Percentiles rank a stretch among this genome's conserved stretches.
These are phyloP conservation scores for Sedum album DNA, from an alignment of 164 flowering plant species.

Conservation along the genomic window DNA sequence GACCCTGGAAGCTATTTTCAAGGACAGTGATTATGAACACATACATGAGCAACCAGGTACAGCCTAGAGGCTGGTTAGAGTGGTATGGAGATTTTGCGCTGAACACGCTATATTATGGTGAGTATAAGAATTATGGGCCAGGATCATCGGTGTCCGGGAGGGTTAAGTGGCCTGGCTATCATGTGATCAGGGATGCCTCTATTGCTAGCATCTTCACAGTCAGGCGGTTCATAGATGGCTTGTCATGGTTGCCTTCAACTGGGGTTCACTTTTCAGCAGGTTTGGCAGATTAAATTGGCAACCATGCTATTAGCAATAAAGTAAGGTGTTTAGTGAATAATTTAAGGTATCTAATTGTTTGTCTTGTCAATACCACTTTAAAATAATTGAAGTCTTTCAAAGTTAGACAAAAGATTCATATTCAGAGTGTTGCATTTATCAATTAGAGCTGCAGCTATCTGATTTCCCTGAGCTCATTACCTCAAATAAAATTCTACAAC, in stretches of 20 bases:
- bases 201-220: slow-evolving; percentile 59
- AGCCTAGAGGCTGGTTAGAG: slow-evolving; percentile 89
- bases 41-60: slow-evolving; percentile 56
- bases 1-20: slow-evolving; percentile 88
- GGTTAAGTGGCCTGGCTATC: slow-evolving; percentile 86
- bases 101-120: slow-evolving; percentile 69
- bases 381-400: no score
- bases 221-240: slow-evolving; percentile 58
- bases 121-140: slow-evolving; percentile 77
- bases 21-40: slow-evolving; percentile 79
- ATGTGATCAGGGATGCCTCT: slow-evolving; percentile 36
- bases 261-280: slow-evolving; percentile 67
- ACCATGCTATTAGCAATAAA: neutral
- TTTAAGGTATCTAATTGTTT: neutral
- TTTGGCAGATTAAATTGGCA: slow-evolving; percentile 26
- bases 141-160: slow-evolving; percentile 52
- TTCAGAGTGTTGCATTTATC: no score
- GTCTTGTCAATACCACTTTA: neutral
- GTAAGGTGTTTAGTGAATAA: neutral
- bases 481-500: no score
- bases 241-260: slow-evolving; percentile 75
- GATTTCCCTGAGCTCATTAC: no score
- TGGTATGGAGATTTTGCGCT: slow-evolving; percentile 74
- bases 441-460: no score
- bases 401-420: no score